A percentile compares a stretch with the other conserved stretches of the same genome.
Evolutionary conservation across 768 basidiomycete species (phyloP).

Genomic region (Butyriboletus loyo): DNA sequence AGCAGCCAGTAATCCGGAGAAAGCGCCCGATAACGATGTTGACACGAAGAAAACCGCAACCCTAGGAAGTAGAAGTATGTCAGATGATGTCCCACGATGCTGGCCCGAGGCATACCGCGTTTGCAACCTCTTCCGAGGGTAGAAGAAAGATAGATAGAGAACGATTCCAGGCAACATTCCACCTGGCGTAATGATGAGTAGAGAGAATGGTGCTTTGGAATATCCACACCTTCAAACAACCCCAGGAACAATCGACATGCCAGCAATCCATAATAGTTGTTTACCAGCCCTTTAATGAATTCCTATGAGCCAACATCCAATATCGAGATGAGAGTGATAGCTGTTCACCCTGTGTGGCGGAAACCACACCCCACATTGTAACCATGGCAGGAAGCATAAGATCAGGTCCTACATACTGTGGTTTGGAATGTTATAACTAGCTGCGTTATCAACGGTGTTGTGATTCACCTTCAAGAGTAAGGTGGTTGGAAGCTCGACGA

Average conservation of each 20-base stretch:
- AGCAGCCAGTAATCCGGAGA: constrained; percentile 62
- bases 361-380: constrained; percentile 60
- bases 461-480: constrained; percentile 48
- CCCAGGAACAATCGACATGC: constrained; percentile 50
- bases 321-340: background rate
- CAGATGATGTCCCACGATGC: constrained; percentile 1
- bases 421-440: background rate
- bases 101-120: constrained; percentile 9
- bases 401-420: constrained; percentile 45
- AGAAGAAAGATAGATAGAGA: constrained; percentile 53
- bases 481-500: constrained; percentile 58
- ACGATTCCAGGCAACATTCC: constrained; percentile 58
- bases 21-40: constrained; percentile 55
- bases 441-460: background rate
- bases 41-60: constrained; percentile 39
- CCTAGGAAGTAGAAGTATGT: constrained; percentile 22
- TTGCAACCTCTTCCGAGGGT: constrained; percentile 31
- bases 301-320: background rate
- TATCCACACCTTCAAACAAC: constrained; percentile 51
- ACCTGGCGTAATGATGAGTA: constrained; percentile 30
- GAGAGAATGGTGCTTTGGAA: background rate
- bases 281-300: constrained; percentile 40
- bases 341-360: constrained; percentile 52
- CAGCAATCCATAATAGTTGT: constrained; percentile 50
- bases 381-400: constrained; percentile 60